Conservation (phyloP, 805 yeast genomes). For the Metschnikowia aberdeeniae region DNA sequence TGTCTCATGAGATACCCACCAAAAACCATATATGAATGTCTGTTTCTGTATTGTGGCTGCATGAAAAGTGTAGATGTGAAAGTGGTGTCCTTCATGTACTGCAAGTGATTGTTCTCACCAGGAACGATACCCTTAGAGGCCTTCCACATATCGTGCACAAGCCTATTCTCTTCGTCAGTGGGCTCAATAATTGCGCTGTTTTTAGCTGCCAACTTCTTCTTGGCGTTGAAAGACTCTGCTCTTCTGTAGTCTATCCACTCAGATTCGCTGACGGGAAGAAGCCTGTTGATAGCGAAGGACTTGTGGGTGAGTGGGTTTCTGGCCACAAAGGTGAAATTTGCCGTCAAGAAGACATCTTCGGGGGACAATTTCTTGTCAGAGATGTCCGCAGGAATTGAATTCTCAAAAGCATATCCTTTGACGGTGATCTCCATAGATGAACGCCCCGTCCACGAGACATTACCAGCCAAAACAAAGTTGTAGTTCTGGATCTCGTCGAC, state of each 20-base stretch:
- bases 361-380: slow-evolving; percentile 55
- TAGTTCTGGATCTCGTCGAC: slow-evolving; percentile 71
- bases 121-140: slow-evolving; percentile 21
- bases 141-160: slow-evolving; percentile 76
- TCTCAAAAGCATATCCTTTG: slow-evolving; percentile 75
- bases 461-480: slow-evolving; percentile 83
- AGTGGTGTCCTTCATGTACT: slow-evolving; percentile 67
- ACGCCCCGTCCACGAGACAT: slow-evolving; percentile 90
- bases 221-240: slow-evolving; percentile 86
- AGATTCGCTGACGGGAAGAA: slow-evolving; percentile 67
- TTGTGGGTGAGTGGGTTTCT: slow-evolving; percentile 90
- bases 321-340: slow-evolving; percentile 93
- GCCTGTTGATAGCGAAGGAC: slow-evolving; percentile 78
- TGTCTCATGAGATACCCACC: slow-evolving; percentile 94
- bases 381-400: slow-evolving; percentile 48
- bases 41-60: slow-evolving; percentile 96
- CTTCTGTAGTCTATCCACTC: slow-evolving; percentile 83
- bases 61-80: slow-evolving; percentile 77
- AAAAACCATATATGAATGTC: slow-evolving; percentile 91
- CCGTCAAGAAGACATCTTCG: slow-evolving; percentile 74
- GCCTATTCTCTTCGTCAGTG: slow-evolving; percentile 61
- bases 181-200: slow-evolving; percentile 59
- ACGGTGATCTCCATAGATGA: slow-evolving; percentile 95
- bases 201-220: slow-evolving; percentile 75
- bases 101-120: slow-evolving; percentile 33